Evolutionary conservation across 805 yeast species (phyloP), one percentile per base, ranked within the genome.

Genomic region (Pichia insulana): DNA sequence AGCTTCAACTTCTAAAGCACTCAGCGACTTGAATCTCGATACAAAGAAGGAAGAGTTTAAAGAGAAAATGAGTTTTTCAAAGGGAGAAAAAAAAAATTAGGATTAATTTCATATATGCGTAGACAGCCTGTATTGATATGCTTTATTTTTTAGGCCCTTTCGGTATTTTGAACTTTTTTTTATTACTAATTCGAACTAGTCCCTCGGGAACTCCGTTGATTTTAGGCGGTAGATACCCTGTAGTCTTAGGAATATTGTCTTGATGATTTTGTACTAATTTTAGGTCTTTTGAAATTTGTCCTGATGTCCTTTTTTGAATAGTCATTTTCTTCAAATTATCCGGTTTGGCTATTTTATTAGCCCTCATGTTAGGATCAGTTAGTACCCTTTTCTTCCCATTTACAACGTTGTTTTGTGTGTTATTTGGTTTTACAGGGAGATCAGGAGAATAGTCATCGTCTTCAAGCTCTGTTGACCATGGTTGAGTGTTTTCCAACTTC

Each of bases 51-150:
- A 40, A 19, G 15, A 10, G 10, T 25, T 46, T 8, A 20, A 43
- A 3, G 36, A 32, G 13, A 50, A 44, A 10, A 46, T 57, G 20
- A 53, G 46, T 35, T 49, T 31, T 15, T 50, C 53, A 20, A 60
- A 60, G 44, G 62, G 63, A 2, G 53, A 47, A 4, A 60, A 60
- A 44, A 55, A 52, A 28, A 63, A 60, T 38, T 59, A 37, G 45
- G 30, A 10, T 39, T 6, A 6, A 22, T 5, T 22, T 22, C n/a
- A n/a, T 22, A 8, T 22, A 22, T 22, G 25, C 8, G 25, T 22
- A 22, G 25, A 22, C 25, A 22, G 8, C 7, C 34, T 16, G 19
- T 30, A 31, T 36, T 12, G 20, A 22, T 19, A 2, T 16, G 20
- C 22, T 18, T 20, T 26, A 18, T 37, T 37, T 37, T 15, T 27